Base-by-base conservation (phyloP, 495 filamentous ascomycete genomes). In the Tirmania nivea region DNA sequence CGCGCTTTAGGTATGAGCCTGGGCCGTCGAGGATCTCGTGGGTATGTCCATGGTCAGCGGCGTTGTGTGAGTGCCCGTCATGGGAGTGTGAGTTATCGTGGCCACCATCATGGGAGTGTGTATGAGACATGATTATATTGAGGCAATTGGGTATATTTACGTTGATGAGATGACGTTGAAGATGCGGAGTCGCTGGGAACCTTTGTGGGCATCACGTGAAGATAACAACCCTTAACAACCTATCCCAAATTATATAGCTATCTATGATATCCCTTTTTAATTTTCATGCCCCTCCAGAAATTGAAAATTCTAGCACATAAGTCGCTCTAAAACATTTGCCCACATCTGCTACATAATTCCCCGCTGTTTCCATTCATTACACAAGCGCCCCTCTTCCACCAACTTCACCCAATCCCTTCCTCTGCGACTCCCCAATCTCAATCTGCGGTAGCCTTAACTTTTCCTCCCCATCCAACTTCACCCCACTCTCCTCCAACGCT, bases 1-100 rank as follows among this genome's bases (percentile, higher is more conserved):
- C 90, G n/a, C 89, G 81, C 55, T 79, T 80, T 8, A 86, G 66
- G 68, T 80, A 96, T 54, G 83, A 89, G 45, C 90, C 90, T 2
- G 90, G 90, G 0, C 90, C 89, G 65, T 89, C 84, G 64, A 94
- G 82, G 65, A 95, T 86, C 70, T 95, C 90, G 67, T 96, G 90
- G 3, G 78, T 80, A 73, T 97, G 90, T 60, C 90, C 89, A 66
- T 97, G 90, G 54, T 75, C 77, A 51, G 76, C 78, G 64, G 83
- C 80, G 45, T 76, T 73, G 58, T 83, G 80, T 54, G 67, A 62
- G 49, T 70, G 56, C 57, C 68, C 69, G 55, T 73, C 72, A 62
- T 80, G 75, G 37, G 75, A 74, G 67, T 87, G 82, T 21, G 69
- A 65, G 59, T 72, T 70, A 8, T 59, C 57, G 39, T 56, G 58